phyloP scores from a whole-genome alignment of 805 yeast species.

The Diddensiella santjacobensis region DNA sequence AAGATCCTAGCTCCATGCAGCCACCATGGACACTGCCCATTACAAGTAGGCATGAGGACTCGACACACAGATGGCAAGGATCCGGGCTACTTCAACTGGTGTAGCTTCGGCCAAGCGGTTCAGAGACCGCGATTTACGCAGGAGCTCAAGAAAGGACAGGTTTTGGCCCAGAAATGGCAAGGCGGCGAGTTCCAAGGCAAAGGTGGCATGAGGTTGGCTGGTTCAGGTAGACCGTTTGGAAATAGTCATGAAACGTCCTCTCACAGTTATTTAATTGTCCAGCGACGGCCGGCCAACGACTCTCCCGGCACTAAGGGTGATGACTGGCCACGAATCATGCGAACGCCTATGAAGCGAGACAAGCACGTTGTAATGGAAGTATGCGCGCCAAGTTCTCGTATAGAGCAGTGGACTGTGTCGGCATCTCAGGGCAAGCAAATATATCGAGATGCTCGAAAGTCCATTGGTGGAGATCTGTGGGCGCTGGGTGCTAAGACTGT shows the following conservation, averaged over 20 bases:
- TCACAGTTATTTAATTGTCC: conserved; percentile 69
- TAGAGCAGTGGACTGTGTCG: conserved; percentile 87
- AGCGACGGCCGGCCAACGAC: conserved; percentile 48
- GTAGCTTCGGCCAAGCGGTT: conserved; percentile 68
- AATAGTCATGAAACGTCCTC: conserved; percentile 66
- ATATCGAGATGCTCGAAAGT: conserved; percentile 89
- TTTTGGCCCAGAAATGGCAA: conserved; percentile 68
- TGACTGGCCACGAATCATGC: conserved; percentile 66
- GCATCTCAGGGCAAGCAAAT: conserved; percentile 67
- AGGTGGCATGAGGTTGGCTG: conserved; percentile 47
- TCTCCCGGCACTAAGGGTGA: conserved; percentile 29
- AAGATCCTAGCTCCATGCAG: conserved; percentile 84
- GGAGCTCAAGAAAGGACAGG: conserved; percentile 80
- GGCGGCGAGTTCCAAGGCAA: conserved; percentile 50
- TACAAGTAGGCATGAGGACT: conserved; percentile 63
- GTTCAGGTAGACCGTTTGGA: conserved; percentile 77
- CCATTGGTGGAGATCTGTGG: conserved; percentile 86
- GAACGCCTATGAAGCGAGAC: conserved; percentile 69
- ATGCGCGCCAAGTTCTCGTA: conserved; percentile 72
- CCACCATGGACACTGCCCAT: conserved; percentile 82
- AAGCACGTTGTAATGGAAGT: conserved; percentile 78
- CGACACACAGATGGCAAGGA: conserved; percentile 13
- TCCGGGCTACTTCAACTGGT: conserved; percentile 50
- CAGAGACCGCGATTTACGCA: conserved; percentile 73
- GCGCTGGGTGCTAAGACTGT: conserved; percentile 60